These are phyloP conservation scores for Dipteronia dyeriana DNA, from an alignment of 345 rosid species.

Conservation along the genomic window DNA sequence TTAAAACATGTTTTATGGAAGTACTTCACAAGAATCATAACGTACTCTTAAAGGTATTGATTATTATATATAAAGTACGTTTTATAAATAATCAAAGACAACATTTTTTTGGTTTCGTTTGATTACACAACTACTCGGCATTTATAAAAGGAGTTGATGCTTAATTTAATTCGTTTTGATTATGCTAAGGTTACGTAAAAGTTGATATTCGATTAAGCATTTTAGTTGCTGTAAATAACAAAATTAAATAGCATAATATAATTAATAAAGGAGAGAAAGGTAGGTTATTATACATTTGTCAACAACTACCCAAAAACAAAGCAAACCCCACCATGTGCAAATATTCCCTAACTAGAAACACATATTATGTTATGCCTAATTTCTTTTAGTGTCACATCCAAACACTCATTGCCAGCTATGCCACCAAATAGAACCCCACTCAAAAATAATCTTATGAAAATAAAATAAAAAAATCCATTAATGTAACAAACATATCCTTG, in stretches of 20 bases:
- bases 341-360: background rate
- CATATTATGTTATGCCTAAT: background rate
- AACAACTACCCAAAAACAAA: background rate
- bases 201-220: background rate
- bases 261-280: background rate
- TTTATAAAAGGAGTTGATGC: no score
- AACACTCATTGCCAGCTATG: conserved; percentile 10
- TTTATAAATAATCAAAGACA: no score
- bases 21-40: no score
- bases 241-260: background rate
- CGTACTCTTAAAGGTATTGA: no score
- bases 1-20: no score
- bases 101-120: background rate
- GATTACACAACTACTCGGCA: background rate
- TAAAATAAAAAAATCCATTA: background rate
- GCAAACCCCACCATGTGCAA: conserved; percentile 26
- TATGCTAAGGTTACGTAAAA: background rate
- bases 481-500: background rate
- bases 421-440: background rate
- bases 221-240: background rate
- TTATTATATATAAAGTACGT: no score
- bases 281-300: background rate
- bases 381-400: background rate
- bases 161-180: background rate
- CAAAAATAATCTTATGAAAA: background rate